Percentiles rank a stretch among this genome's conserved stretches.
These are phyloP conservation scores for Phytophthora pluvialis DNA, from an alignment of 352 stramenopile species.

Conservation along the genomic window DNA sequence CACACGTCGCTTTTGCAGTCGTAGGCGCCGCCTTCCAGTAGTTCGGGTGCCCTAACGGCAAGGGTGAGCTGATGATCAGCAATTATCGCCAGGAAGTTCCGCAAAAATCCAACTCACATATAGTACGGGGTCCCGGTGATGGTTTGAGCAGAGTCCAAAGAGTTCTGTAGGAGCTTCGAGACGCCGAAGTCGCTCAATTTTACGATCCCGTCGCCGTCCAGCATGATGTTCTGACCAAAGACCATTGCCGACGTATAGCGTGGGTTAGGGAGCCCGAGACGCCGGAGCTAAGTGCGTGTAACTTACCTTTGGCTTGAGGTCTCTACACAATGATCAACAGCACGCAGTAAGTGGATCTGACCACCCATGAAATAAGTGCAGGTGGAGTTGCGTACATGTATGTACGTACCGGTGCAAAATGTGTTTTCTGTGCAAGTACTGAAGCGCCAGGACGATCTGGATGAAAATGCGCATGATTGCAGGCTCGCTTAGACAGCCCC, in stretches of 20 bases:
- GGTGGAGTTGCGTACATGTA: neutral
- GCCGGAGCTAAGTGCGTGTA: no score
- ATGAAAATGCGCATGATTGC: conserved; percentile 78
- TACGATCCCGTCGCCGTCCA: conserved; percentile 59
- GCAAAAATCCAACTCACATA: conserved; percentile 47
- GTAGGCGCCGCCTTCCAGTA: conserved; percentile 71
- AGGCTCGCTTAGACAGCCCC: conserved; percentile 38
- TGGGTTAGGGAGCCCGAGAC: neutral
- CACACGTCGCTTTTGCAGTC: conserved; percentile 81
- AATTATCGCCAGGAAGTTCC: neutral
- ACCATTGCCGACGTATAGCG: neutral
- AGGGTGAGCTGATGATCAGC: neutral
- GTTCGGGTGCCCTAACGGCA: conserved; percentile 63
- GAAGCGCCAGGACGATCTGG: conserved; percentile 61
- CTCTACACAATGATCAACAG: conserved; percentile 30
- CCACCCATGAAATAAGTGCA: neutral
- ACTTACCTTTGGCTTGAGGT: conserved; percentile 65
- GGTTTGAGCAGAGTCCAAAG: conserved; percentile 58
- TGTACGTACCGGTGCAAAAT: conserved; percentile 65
- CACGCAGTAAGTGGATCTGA: neutral
- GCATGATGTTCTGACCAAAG: conserved; percentile 52
- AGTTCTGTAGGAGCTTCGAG: conserved; percentile 46
- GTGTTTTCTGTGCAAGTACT: conserved; percentile 62
- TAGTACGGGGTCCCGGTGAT: conserved; percentile 79
- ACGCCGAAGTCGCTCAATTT: conserved; percentile 84